phyloP scores from a whole-genome alignment of 768 basidiomycete genomes.

The Tulasnella sp. region DNA sequence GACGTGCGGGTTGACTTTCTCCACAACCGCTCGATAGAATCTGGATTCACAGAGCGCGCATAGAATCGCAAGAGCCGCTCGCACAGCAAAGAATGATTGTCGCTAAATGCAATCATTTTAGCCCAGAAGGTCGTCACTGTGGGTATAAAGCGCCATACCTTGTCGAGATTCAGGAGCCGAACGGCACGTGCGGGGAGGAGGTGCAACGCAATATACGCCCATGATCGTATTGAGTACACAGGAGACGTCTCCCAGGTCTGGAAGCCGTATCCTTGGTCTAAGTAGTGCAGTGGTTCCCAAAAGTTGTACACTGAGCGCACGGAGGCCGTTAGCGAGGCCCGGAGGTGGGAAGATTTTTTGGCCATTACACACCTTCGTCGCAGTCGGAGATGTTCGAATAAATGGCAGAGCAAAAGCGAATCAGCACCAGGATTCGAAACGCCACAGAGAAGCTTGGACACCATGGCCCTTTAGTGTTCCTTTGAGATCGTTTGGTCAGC shows the following conservation, averaged over 20 bases:
- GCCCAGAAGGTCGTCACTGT: background rate
- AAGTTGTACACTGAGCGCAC: slow-evolving; percentile 85
- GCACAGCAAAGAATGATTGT: slow-evolving; percentile 84
- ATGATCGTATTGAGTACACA: slow-evolving; percentile 87
- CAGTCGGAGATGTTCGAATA: slow-evolving; percentile 95
- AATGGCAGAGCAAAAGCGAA: slow-evolving; percentile 87
- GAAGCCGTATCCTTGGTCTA: slow-evolving; percentile 83
- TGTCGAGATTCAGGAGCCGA: slow-evolving; percentile 51
- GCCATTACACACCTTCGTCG: slow-evolving; percentile 70
- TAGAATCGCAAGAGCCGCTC: slow-evolving; percentile 74
- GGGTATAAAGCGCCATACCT: slow-evolving; percentile 55
- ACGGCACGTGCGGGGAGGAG: slow-evolving; percentile 59
- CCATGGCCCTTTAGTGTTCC: slow-evolving; percentile 58
- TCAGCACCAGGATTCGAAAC: slow-evolving; percentile 76
- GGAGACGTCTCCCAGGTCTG: slow-evolving; percentile 99
- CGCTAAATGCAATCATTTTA: slow-evolving; percentile 54
- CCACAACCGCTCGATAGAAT: slow-evolving; percentile 79
- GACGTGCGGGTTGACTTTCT: slow-evolving; percentile 82
- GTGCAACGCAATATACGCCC: slow-evolving; percentile 90
- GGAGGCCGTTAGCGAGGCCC: slow-evolving; percentile 5
- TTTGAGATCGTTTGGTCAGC: slow-evolving; percentile 45
- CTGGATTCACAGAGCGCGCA: slow-evolving; percentile 77
- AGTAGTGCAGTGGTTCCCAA: slow-evolving; percentile 96
- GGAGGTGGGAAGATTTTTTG: slow-evolving; percentile 5
- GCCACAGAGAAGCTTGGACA: slow-evolving; percentile 83